A percentile compares a stretch with the other conserved stretches of the same genome.
These are phyloP conservation scores for Fusarium albidum DNA, from an alignment of 2,329 filamentous ascomycete genomes.

Conservation along the genomic window DNA sequence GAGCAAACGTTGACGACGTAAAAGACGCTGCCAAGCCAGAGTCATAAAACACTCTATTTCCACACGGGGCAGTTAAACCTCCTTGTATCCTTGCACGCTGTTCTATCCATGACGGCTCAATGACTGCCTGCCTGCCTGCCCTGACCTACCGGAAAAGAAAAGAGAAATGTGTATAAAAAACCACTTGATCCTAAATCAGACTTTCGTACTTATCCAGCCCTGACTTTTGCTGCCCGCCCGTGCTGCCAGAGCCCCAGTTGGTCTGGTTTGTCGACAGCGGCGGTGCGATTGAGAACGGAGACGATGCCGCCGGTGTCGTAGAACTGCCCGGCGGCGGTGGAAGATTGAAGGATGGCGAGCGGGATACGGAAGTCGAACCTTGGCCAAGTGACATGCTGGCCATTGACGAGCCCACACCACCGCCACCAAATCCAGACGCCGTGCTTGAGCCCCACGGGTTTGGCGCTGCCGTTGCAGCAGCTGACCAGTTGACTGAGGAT, in stretches of 20 bases:
- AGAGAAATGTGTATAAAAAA: neutral
- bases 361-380: constrained; percentile 47
- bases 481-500: constrained; percentile 61
- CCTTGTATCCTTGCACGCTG: too few species aligned
- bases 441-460: constrained; percentile 58
- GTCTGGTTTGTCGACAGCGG: constrained; percentile 45
- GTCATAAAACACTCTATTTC: too few species aligned
- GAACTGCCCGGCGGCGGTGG: constrained; percentile 59
- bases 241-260: constrained; percentile 36
- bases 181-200: constrained; percentile 58
- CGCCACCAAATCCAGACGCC: constrained; percentile 40
- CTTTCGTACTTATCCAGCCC: constrained; percentile 75
- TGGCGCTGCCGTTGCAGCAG: constrained; percentile 48
- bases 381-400: constrained; percentile 58
- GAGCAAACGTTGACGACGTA: too few species aligned
- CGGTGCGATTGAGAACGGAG: constrained; percentile 58
- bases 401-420: constrained; percentile 54
- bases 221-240: constrained; percentile 50
- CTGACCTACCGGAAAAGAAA: too few species aligned
- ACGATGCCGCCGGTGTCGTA: constrained; percentile 37
- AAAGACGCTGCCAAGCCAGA: too few species aligned
- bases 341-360: constrained; percentile 62
- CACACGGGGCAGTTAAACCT: too few species aligned
- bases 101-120: too few species aligned
- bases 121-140: too few species aligned